These are phyloP conservation scores for Oldenlandia corymbosa DNA, from an alignment of 257 asterid genomes.

Conservation along the genomic window DNA sequence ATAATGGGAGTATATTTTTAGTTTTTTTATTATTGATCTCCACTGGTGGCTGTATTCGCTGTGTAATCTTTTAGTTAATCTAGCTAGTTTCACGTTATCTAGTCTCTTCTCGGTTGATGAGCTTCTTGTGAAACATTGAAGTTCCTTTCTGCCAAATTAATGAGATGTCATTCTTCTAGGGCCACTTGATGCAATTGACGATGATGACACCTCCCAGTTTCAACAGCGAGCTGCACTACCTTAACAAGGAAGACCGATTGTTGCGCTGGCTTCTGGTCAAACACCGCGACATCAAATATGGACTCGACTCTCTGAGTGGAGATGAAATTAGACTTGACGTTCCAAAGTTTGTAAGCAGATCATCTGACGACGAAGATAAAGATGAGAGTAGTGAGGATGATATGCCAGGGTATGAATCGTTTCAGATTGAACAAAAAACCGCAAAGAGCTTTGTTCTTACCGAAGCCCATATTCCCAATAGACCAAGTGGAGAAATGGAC, in stretches of 20 bases:
- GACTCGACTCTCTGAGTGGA: conserved; percentile 17
- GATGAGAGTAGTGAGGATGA: conserved; percentile 29
- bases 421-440: neutral
- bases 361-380: conserved; percentile 18
- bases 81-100: neutral
- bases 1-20: no score
- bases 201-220: conserved; percentile 87
- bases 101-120: neutral
- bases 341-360: conserved; percentile 14
- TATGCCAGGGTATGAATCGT: no score
- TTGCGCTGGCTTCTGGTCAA: conserved; percentile 78
- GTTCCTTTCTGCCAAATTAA: neutral
- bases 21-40: no score
- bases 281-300: conserved; percentile 50
- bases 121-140: neutral
- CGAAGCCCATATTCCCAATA: no score
- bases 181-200: conserved; percentile 63
- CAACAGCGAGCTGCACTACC: conserved; percentile 60
- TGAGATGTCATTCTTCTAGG: conserved; percentile 29
- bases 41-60: neutral
- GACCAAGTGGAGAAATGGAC: no score
- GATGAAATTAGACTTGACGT: conserved; percentile 30
- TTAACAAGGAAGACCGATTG: conserved; percentile 75
- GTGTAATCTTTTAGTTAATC: neutral
- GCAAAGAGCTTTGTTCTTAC: no score